Base-by-base conservation (phyloP, 2,329 filamentous ascomycete species). In the Verticillium nubilum region DNA sequence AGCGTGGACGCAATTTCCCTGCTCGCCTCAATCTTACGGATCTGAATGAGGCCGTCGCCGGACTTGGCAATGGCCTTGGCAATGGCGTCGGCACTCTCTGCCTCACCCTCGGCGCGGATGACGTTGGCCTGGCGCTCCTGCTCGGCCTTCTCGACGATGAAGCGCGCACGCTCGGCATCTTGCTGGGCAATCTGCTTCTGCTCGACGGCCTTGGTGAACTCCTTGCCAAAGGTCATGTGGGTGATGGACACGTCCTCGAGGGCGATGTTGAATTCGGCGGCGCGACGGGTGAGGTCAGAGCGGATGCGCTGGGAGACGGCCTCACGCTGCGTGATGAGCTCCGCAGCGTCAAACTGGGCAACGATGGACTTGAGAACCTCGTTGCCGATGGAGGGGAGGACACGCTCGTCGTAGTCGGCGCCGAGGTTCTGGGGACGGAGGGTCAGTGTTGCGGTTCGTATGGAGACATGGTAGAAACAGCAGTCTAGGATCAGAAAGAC, bases 181-280 rank as follows among this genome's bases (percentile, higher is more conserved):
- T 99, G 95, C 80, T 99, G 95, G 59, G 95, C 95, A 75, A 99
- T 99, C 83, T 99, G 95, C 87, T 99, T 99, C 86, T 99, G 95
- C 81, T 99, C 95, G 70, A 99, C 95, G 65, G 95, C 95, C 77
- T 91, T 91, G 62, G 95, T 99, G 83, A 99, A 99, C 78, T 99
- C 95, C 77, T 94, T 94, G 68, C 95, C 95, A 74, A 99, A 99
- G 58, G 95, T 99, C 95, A 99, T 99, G 84, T 99, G 95, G 63
- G 95, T 99, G 77, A 99, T 99, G 72, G 92, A 96, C 62, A 99
- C 95, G 72, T 99, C 95, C 79, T 99, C 95, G 58, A 99, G 91
- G 28, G 92, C 92, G 72, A 99, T 99, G 83, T 99, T 97, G 87
- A 99, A 99, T 77, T 99, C 95, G 70, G 88, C 81, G 54, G 95